These are phyloP conservation scores for Aciculosporium take DNA, from an alignment of 2,329 filamentous ascomycete genomes.

Conservation along the genomic window DNA sequence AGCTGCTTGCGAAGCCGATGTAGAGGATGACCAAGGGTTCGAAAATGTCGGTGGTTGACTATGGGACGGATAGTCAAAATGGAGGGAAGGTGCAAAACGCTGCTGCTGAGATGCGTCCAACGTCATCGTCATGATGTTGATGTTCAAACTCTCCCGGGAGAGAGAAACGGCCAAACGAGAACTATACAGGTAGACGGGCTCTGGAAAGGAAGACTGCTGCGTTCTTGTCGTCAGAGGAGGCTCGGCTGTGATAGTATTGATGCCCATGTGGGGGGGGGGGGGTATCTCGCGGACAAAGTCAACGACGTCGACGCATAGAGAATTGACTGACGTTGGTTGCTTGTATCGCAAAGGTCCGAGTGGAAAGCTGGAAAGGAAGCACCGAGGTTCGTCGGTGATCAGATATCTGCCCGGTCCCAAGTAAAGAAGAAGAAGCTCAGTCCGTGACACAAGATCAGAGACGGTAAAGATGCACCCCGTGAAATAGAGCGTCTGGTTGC, in stretches of 20 bases:
- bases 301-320: neutral
- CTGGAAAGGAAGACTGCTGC: neutral
- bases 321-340: too few species aligned
- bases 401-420: constrained; percentile 33
- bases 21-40: constrained; percentile 68
- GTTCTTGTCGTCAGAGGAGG: neutral
- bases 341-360: too few species aligned
- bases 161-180: neutral
- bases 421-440: constrained; percentile 30
- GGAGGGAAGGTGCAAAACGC: constrained; percentile 58
- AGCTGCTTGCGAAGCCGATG: constrained; percentile 28
- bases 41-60: constrained; percentile 59
- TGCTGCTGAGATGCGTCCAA: constrained; percentile 71
- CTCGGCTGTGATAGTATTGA: neutral
- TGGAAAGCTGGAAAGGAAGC: constrained; percentile 9
- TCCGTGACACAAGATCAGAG: constrained; percentile 27
- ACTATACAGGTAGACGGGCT: neutral
- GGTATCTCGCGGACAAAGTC: neutral
- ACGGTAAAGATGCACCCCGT: constrained; percentile 23
- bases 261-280: neutral
- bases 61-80: constrained; percentile 56
- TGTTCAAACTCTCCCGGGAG: neutral
- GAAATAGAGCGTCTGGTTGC: constrained; percentile 19
- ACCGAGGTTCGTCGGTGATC: constrained; percentile 34
- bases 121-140: constrained; percentile 76